phyloP scores from a whole-genome alignment of 78 protist genomes.

The Dictyostelium purpureum region DNA sequence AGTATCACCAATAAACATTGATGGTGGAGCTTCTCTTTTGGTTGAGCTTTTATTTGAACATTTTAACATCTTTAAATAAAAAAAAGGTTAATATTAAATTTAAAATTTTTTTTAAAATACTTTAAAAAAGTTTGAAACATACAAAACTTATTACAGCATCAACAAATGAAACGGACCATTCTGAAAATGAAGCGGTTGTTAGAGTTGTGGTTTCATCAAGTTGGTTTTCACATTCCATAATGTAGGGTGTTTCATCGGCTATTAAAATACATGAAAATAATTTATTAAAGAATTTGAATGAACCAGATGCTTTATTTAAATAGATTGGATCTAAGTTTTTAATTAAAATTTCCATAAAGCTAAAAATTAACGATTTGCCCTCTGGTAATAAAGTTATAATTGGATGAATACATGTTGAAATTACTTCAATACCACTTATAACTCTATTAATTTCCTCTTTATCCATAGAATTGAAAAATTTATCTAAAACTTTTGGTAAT shows the following conservation, averaged over 20 bases:
- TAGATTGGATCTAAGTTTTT: constrained; percentile 45
- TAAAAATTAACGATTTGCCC: constrained; percentile 45
- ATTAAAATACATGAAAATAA: constrained; percentile 28
- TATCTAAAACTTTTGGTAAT: constrained; percentile 20
- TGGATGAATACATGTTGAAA: constrained; percentile 71
- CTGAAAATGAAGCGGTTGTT: constrained; percentile 41
- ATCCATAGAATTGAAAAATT: constrained; percentile 27
- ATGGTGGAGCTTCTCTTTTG: constrained; percentile 50
- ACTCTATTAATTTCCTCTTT: constrained; percentile 58
- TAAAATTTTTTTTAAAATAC: not conserved
- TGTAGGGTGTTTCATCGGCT: constrained; percentile 14
- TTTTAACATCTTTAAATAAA: constrained; percentile 6
- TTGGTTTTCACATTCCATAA: constrained; percentile 10
- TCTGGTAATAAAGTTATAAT: constrained; percentile 44
- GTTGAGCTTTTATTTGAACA: not conserved
- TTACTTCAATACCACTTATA: constrained; percentile 41
- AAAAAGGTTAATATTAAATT: not conserved
- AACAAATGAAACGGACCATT: constrained; percentile 50
- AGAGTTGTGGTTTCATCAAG: constrained; percentile 6
- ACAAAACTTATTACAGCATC: constrained; percentile 30
- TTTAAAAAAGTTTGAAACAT: not conserved
- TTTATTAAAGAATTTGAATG: constrained; percentile 52
- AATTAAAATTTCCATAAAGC: constrained; percentile 21
- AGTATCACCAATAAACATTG: constrained; percentile 21
- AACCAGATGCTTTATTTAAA: constrained; percentile 64